Conservation (phyloP, 129 eudicot genomes). For the Gnaphalium uliginosum region DNA sequence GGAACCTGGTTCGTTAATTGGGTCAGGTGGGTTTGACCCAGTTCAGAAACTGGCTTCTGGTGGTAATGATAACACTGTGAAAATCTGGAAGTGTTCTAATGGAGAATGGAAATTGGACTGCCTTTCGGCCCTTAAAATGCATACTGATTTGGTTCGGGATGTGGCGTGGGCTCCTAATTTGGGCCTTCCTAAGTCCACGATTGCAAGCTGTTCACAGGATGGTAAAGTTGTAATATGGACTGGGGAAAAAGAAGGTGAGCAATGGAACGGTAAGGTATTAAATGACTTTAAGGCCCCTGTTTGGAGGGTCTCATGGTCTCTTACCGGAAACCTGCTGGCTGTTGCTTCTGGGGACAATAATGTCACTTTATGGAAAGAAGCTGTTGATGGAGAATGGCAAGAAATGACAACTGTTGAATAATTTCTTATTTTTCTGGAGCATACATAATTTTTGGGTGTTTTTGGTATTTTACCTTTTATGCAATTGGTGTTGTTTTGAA, state of each 20-base stretch:
- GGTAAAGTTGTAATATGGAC: conserved; percentile 43
- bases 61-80: conserved; percentile 39
- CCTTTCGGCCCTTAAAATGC: conserved; percentile 37
- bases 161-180: conserved; percentile 44
- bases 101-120: conserved; percentile 39
- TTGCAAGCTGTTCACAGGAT: conserved; percentile 43
- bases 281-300: conserved; percentile 42
- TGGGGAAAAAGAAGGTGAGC: conserved; percentile 32
- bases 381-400: conserved; percentile 44
- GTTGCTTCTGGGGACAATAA: conserved; percentile 44
- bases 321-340: conserved; percentile 42
- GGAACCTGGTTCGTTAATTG: conserved; percentile 39
- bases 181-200: conserved; percentile 39
- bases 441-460: background rate
- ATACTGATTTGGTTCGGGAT: conserved; percentile 35
- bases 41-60: conserved; percentile 45
- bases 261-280: conserved; percentile 41
- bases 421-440: conserved; percentile 10
- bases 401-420: conserved; percentile 35
- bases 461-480: background rate
- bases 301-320: conserved; percentile 47
- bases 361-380: conserved; percentile 46
- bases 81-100: conserved; percentile 33
- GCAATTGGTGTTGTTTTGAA: conserved; percentile 25
- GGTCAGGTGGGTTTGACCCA: conserved; percentile 38